phyloP scores from a whole-genome alignment of 805 yeast genomes.

The Myxozyma geophila region DNA sequence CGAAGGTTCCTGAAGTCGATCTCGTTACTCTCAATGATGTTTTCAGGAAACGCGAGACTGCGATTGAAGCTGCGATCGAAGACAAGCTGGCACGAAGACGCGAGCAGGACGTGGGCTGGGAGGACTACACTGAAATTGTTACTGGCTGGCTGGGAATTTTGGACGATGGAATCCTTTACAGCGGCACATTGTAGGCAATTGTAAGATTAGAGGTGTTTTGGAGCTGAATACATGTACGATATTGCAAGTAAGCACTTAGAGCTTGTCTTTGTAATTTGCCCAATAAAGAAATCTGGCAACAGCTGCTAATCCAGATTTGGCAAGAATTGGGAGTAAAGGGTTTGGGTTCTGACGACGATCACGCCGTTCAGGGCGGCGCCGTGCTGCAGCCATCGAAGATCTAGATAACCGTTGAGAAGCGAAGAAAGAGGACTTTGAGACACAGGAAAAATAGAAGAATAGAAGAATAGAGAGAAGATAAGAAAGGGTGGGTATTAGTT shows the following conservation, averaged over 20 bases:
- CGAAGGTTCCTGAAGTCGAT: slow-evolving; percentile 91
- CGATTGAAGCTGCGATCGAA: slow-evolving; percentile 80
- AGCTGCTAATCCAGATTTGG: too few species aligned
- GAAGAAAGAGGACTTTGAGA: too few species aligned
- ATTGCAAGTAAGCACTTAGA: neutral
- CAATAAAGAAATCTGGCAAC: too few species aligned
- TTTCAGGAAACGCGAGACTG: slow-evolving; percentile 71
- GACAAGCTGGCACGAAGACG: slow-evolving; percentile 76
- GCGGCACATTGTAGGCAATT: neutral
- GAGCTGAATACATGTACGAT: neutral
- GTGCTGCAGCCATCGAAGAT: too few species aligned
- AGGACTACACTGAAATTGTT: slow-evolving; percentile 51
- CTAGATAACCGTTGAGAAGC: too few species aligned
- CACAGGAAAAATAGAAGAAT: too few species aligned
- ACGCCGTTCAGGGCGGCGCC: too few species aligned
- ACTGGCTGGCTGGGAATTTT: slow-evolving; percentile 30
- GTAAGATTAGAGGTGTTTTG: neutral
- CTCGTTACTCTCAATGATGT: slow-evolving; percentile 79
- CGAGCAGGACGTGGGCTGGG: slow-evolving; percentile 71
- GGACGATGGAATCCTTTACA: slow-evolving; percentile 4
- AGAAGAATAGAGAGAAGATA: too few species aligned
- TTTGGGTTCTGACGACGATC: too few species aligned
- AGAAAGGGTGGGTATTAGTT: too few species aligned
- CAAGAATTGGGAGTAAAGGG: too few species aligned
- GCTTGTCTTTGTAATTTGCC: too few species aligned